These are phyloP conservation scores for Pythium brassicae DNA, from an alignment of 352 stramenopile species.

Conservation along the genomic window DNA sequence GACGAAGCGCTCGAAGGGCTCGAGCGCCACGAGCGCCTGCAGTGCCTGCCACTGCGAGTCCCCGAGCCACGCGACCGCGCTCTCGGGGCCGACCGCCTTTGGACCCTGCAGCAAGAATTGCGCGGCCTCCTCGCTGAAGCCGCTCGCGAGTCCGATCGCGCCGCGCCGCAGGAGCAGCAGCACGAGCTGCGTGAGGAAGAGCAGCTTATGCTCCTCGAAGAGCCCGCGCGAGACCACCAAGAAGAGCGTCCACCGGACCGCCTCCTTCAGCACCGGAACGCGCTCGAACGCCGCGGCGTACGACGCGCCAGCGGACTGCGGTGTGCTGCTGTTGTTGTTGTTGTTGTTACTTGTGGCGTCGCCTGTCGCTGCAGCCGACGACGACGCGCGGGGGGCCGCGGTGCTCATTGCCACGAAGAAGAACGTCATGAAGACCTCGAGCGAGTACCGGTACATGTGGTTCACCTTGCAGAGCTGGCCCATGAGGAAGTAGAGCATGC, in stretches of 20 bases:
- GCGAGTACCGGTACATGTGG: slow-evolving; percentile 93
- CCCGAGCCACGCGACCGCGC: slow-evolving; percentile 80
- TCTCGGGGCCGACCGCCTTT: slow-evolving; percentile 58
- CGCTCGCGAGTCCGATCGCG: slow-evolving; percentile 50
- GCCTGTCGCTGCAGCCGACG: neutral
- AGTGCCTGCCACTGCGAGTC: slow-evolving; percentile 84
- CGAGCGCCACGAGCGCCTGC: slow-evolving; percentile 66
- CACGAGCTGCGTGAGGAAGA: slow-evolving; percentile 87
- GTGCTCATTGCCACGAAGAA: slow-evolving; percentile 81
- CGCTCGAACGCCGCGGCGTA: slow-evolving; percentile 46
- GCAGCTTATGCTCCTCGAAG: slow-evolving; percentile 90
- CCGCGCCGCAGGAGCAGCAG: slow-evolving; percentile 77
- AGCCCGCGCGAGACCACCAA: slow-evolving; percentile 87
- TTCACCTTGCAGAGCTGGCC: slow-evolving; percentile 85
- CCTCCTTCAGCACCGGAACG: slow-evolving; percentile 60
- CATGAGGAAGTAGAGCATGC: slow-evolving; percentile 93
- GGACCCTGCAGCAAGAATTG: slow-evolving; percentile 78
- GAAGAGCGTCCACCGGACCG: slow-evolving; percentile 85
- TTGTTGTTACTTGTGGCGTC: neutral
- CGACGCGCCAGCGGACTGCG: slow-evolving; percentile 19
- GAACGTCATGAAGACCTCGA: slow-evolving; percentile 89
- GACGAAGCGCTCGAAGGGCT: slow-evolving; percentile 85
- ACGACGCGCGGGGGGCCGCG: slow-evolving; percentile 22
- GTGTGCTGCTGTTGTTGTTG: slow-evolving; percentile 4
- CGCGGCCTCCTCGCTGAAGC: slow-evolving; percentile 72